Evolutionary conservation across 305 asterid genomes (phyloP), one percentile per base, ranked within the genome.

Genomic region (Striga hermonthica): DNA sequence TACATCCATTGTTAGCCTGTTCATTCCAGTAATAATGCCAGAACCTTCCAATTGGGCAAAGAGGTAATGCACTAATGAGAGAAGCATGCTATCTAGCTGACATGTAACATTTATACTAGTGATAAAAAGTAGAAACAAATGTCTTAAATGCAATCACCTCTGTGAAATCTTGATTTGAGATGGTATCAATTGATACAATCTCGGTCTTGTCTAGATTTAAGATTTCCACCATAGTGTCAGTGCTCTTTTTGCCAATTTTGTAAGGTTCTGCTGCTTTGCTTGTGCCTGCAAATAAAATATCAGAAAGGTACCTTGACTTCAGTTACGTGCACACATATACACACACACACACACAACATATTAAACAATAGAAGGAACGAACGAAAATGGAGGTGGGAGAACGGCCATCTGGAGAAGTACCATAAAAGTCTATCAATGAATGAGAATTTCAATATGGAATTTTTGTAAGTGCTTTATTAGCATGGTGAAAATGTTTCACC

Each of bases 141-240:
- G n/a, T n/a, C n/a, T n/a, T n/a, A n/a, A n/a, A n/a, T n/a, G n/a
- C n/a, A n/a, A n/a, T n/a, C n/a, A n/a, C n/a, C n/a, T n/a, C n/a
- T n/a, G n/a, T n/a, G n/a, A n/a, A n/a, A 73, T 94, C 99, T 76
- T 94, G 98, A 78, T 94, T 94, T 66, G 99, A 94, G 76, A 94
- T 81, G 28, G 92, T 82, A 78, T 91, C 98, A 77, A 91, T 94
- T 37, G 95, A 72, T 77, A 89, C 80, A 60, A 72, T 76, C 82
- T 94, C 99, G 62, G 90, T 94, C 88, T 94, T 94, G 83, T 88
- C 95, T 45, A 94, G 83, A 82, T 94, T 94, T 68, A 88, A 77
- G 64, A 94, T 91, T 71, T 94, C 99, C 80, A 91, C 86, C 94
- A 83, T 79, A 71, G 69, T 74, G 75, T 85, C 85, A 28, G 95